Conservation (phyloP, 768 basidiomycete genomes). For the Lactarius akahatsu region DNA sequence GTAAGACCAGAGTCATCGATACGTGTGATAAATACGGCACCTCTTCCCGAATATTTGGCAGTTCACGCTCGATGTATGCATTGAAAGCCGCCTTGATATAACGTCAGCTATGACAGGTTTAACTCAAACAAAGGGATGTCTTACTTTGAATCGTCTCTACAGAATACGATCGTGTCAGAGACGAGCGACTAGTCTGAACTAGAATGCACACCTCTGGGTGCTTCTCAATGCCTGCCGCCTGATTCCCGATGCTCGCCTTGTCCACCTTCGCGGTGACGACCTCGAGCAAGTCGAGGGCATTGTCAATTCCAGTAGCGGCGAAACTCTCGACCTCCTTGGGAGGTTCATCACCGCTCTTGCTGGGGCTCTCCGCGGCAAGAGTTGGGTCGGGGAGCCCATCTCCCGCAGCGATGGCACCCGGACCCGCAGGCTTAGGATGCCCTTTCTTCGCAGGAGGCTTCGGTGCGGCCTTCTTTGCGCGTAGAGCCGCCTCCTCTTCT, state of each 20-base stretch:
- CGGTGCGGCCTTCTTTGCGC: constrained; percentile 53
- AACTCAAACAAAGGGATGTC: constrained; percentile 19
- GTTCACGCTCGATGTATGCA: constrained; percentile 83
- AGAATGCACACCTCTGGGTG: constrained; percentile 81
- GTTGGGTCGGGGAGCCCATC: constrained; percentile 42
- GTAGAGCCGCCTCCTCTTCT: constrained; percentile 74
- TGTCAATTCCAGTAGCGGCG: constrained; percentile 85
- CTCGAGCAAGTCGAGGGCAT: constrained; percentile 84
- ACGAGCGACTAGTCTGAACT: not conserved
- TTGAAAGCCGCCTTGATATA: constrained; percentile 72
- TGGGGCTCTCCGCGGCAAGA: constrained; percentile 31
- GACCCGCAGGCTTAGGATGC: constrained; percentile 59
- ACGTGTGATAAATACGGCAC: constrained; percentile 42
- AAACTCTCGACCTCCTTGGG: constrained; percentile 59
- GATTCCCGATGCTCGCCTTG: constrained; percentile 85
- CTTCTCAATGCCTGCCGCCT: constrained; percentile 81
- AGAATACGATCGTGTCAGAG: constrained; percentile 14
- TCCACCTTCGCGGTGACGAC: constrained; percentile 91
- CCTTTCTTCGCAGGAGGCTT: constrained; percentile 37
- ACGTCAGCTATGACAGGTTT: constrained; percentile 1
- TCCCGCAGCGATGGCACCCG: constrained; percentile 82
- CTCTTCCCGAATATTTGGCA: constrained; percentile 75
- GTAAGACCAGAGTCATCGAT: constrained; percentile 1
- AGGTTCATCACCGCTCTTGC: constrained; percentile 35
- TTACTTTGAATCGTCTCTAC: constrained; percentile 86